Evolutionary conservation across 495 filamentous ascomycete species (phyloP), one percentile per base, ranked within the genome.

Genomic region (Margaritispora aquatica): DNA sequence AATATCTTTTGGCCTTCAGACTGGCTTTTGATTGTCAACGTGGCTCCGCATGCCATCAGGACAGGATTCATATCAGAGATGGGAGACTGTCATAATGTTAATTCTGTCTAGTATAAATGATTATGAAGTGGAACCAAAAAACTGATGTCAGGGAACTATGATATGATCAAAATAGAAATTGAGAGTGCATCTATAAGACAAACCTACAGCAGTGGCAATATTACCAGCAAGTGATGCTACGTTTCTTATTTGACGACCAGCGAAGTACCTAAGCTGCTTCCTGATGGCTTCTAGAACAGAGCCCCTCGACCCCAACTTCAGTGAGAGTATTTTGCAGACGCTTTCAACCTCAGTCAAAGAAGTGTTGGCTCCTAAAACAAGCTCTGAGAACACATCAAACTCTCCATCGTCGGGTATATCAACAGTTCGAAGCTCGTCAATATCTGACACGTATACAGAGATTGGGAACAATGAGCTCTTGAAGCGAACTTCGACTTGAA

Each of bases 61-160:
- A 75, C 67, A 0, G 73, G 73, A 50, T 75, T 75, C 20, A 72
- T 61, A 54, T 75, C 73, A 0, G 73, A 75, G 26, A 74, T 73
- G 4, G 73, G 71, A 15, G 71, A 75, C 38, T 44, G 19, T n/a
- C 38, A n/a, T 44, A 44, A 2, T n/a, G 38, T 44, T 44, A 44
- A n/a, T n/a, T n/a, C n/a, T n/a, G n/a, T n/a, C n/a, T n/a, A n/a
- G n/a, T n/a, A n/a, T n/a, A n/a, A n/a, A n/a, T n/a, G n/a, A n/a
- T n/a, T n/a, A n/a, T n/a, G n/a, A n/a, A n/a, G n/a, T n/a, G n/a
- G n/a, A n/a, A n/a, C n/a, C n/a, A n/a, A n/a, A n/a, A n/a, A n/a
- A n/a, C n/a, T n/a, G n/a, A n/a, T n/a, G n/a, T n/a, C n/a, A n/a
- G n/a, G n/a, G n/a, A n/a, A n/a, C n/a, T n/a, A n/a, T n/a, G n/a